phyloP scores from a whole-genome alignment of 306 rosid genomes.

The Macrotyloma uniflorum region DNA sequence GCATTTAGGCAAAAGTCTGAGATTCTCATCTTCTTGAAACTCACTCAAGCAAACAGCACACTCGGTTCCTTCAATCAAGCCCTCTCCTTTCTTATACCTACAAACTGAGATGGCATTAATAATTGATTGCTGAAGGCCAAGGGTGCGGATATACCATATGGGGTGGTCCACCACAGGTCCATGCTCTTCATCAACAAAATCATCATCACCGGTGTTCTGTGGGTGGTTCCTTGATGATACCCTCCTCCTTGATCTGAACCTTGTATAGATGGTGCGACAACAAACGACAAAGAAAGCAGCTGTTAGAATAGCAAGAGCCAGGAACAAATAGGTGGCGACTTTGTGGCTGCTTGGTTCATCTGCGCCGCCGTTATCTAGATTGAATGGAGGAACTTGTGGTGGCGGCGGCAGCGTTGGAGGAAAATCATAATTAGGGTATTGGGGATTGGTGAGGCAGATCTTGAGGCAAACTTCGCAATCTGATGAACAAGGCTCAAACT shows the following conservation, averaged over 20 bases:
- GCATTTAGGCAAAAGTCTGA: conserved; percentile 85
- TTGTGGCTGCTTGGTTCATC: background rate
- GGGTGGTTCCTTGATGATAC: background rate
- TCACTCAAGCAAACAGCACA: conserved; percentile 86
- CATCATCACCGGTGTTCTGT: conserved; percentile 26
- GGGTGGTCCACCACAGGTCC: conserved; percentile 70
- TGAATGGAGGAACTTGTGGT: background rate
- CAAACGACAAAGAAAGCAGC: conserved; percentile 44
- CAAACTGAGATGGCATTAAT: conserved; percentile 64
- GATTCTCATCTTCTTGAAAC: conserved; percentile 68
- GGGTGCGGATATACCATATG: conserved; percentile 85
- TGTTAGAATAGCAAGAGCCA: conserved; percentile 34
- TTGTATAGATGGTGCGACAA: conserved; percentile 44
- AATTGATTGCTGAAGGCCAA: conserved; percentile 64
- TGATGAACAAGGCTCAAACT: background rate
- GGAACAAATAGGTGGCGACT: conserved; percentile 2
- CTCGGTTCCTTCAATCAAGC: conserved; percentile 79
- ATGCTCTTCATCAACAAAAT: conserved; percentile 61
- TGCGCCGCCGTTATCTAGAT: background rate
- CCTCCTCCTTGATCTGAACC: conserved; percentile 35
- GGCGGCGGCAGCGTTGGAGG: conserved; percentile 16
- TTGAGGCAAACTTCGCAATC: conserved; percentile 10
- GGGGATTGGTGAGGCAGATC: background rate
- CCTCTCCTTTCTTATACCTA: conserved; percentile 69
- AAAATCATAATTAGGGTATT: background rate